Conservation (phyloP, 352 stramenopile species). For the Ophiocytium majus region DNA sequence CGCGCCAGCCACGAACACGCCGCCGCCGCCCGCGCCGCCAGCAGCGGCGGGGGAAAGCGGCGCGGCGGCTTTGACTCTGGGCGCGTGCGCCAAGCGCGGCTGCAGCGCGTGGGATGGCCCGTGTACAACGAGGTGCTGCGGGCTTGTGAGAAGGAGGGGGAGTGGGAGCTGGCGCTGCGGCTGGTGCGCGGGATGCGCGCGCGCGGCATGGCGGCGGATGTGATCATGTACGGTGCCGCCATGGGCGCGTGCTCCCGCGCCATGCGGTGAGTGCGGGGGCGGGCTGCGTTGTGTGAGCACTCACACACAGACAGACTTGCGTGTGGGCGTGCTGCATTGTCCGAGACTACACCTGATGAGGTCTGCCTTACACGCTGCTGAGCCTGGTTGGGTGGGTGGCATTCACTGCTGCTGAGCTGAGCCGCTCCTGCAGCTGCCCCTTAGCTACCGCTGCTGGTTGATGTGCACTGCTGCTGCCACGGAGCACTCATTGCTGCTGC, state of each 20-base stretch:
- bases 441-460: too few species aligned
- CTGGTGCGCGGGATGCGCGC: constrained; percentile 34
- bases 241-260: constrained; percentile 43
- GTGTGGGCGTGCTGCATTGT: too few species aligned
- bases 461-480: too few species aligned
- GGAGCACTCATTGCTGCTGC: too few species aligned
- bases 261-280: constrained; percentile 28
- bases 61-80: neutral
- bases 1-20: neutral
- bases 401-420: too few species aligned
- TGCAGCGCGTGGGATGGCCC: constrained; percentile 15
- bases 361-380: too few species aligned
- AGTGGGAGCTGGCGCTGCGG: constrained; percentile 47
- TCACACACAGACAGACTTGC: too few species aligned
- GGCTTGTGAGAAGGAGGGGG: constrained; percentile 24
- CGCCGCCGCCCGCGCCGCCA: neutral
- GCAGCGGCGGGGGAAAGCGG: neutral
- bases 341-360: too few species aligned
- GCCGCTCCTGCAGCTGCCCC: too few species aligned
- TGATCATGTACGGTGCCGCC: constrained; percentile 46
- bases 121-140: constrained; percentile 22
- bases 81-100: neutral
- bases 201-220: constrained; percentile 38
- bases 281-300: too few species aligned
- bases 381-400: too few species aligned